A percentile compares a stretch with the other conserved stretches of the same genome.
These are phyloP conservation scores for Penicillium alfredii DNA, from an alignment of 495 filamentous ascomycete genomes.

Conservation along the genomic window DNA sequence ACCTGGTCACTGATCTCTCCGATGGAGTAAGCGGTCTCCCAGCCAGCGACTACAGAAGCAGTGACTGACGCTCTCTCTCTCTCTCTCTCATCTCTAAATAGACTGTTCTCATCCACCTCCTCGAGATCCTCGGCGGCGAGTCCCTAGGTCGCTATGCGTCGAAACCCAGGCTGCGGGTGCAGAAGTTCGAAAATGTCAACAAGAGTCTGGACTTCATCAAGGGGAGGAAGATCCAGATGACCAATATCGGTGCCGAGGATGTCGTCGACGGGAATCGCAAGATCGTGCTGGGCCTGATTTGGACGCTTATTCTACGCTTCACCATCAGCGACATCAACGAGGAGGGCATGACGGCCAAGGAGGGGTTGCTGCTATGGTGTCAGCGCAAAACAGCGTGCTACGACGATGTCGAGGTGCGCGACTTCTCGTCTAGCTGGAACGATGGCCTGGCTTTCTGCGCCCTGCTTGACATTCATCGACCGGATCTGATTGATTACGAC, in stretches of 20 bases:
- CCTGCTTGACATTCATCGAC: constrained; percentile 91
- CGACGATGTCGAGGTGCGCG: constrained; percentile 86
- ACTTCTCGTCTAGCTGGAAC: constrained; percentile 96
- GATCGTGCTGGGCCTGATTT: constrained; percentile 94
- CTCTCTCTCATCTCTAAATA: constrained; percentile 26
- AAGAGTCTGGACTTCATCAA: constrained; percentile 90
- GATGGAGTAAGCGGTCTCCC: constrained; percentile 70
- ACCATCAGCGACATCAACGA: constrained; percentile 98
- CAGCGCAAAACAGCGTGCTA: constrained; percentile 98
- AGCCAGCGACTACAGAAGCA: not conserved
- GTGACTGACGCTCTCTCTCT: no score
- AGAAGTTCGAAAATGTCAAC: constrained; percentile 98
- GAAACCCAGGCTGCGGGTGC: constrained; percentile 90
- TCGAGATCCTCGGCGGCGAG: constrained; percentile 89
- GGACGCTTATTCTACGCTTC: constrained; percentile 95
- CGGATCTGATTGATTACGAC: constrained; percentile 95
- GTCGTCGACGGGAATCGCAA: constrained; percentile 97
- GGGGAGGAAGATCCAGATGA: constrained; percentile 86
- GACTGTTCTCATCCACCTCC: constrained; percentile 91
- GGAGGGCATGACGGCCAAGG: constrained; percentile 96
- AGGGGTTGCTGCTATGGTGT: constrained; percentile 93
- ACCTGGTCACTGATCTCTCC: constrained; percentile 81
- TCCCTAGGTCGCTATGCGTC: constrained; percentile 95
- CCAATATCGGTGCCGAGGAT: constrained; percentile 97
- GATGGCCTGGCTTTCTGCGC: constrained; percentile 96